Base-by-base conservation (phyloP, 495 filamentous ascomycete genomes). In the Glarea lozoyensis region DNA sequence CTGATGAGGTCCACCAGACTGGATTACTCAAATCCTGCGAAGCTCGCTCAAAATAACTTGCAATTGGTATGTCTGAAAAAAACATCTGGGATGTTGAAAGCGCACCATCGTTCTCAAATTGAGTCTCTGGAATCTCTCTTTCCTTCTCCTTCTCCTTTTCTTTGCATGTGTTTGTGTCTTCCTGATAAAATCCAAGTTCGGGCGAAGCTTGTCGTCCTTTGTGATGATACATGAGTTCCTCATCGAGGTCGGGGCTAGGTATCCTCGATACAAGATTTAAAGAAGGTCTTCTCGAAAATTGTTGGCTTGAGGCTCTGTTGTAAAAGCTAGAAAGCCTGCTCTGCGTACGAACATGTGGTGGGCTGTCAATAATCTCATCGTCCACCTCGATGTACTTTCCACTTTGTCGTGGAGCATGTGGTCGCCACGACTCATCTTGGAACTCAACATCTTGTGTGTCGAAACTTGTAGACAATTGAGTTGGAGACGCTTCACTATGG, bases 1-100 rank as follows among this genome's bases (percentile, higher is more conserved):
- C 45, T 6, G 44, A 44, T 21, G 31, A 44, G 15, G 35, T 37
- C 3, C 40, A 16, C 24, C 17, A 18, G 9, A 19, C 22, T 13
- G 40, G 12, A 5, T 20, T n/a, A 17, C 11, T 24, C 9, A 46
- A 32, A 11, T 37, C 3, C 22, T 43, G 22, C 13, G 46, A 49
- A 13, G 51, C 46, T 18, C 43, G 37, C 6, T 30, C 25, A 20
- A 49, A 38, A 33, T 54, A 54, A 16, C 31, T 45, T 40, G n/a
- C 1, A 18, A 25, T 30, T 23, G 7, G 21, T 24, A 41, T 3
- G 27, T 17, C 6, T 16, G 10, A n/a, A n/a, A n/a, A n/a, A n/a
- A n/a, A n/a, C n/a, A n/a, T n/a, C 29, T 50, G 48, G 9, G 48
- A 32, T 20, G 11, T 17, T n/a, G 5, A 5, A 3, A 13, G 24